Evolutionary conservation across 225 moss, liverwort and hornwort genomes (phyloP).

Genomic region (Sphagnum tenellum): DNA sequence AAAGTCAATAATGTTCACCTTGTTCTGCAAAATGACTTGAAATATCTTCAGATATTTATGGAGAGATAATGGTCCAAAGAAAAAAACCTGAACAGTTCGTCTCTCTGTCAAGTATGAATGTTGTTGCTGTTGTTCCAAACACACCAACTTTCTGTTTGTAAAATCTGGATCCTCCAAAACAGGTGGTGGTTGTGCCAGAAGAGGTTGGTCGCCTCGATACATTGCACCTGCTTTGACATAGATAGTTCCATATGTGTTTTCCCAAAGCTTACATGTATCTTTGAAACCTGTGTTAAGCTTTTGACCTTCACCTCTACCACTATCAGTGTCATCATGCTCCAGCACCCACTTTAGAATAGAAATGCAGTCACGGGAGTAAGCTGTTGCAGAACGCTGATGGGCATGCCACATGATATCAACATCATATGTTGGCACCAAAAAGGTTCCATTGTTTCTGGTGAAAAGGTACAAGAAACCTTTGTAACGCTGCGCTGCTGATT

Average conservation of each 20-base stretch:
- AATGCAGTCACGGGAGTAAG: slow-evolving; percentile 24
- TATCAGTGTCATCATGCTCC: slow-evolving; percentile 8
- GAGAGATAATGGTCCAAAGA: neutral
- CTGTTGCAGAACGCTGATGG: slow-evolving; percentile 36
- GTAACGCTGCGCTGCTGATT: slow-evolving; percentile 25
- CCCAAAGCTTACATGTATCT: slow-evolving; percentile 11
- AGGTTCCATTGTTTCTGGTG: slow-evolving; percentile 16
- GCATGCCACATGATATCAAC: slow-evolving; percentile 54
- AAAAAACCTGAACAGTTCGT: slow-evolving; percentile 4
- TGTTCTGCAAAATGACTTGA: too few relatives aligned
- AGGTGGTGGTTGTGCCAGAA: neutral
- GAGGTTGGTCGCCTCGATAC: slow-evolving; percentile 3
- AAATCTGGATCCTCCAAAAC: neutral
- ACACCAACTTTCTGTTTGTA: neutral
- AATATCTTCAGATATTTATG: too few relatives aligned
- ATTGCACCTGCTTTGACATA: slow-evolving; percentile 7
- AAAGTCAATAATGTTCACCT: too few relatives aligned
- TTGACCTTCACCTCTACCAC: slow-evolving; percentile 4
- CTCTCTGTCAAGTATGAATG: slow-evolving; percentile 2
- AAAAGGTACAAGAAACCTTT: slow-evolving; percentile 40
- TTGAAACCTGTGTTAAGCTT: slow-evolving; percentile 9
- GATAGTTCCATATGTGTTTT: slow-evolving; percentile 1
- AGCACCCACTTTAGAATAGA: slow-evolving; percentile 2
- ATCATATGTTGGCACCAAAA: slow-evolving; percentile 51
- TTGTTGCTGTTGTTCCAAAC: slow-evolving; percentile 2